Conservation (phyloP, 805 yeast genomes). For the Wickerhamomyces tratensis region DNA sequence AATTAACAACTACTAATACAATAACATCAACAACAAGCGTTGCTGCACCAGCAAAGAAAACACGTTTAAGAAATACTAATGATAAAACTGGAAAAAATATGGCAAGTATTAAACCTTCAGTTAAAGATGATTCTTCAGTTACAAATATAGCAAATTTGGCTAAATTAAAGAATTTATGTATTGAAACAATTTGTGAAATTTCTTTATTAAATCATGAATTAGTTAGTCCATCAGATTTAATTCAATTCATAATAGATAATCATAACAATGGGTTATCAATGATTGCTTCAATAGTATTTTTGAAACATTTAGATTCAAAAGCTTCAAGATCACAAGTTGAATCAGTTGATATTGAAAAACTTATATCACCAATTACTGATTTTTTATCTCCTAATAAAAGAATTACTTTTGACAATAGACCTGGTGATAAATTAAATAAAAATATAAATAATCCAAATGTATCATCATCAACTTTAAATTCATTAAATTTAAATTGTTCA, state of each 20-base stretch:
- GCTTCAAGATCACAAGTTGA: constrained; percentile 39
- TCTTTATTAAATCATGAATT: constrained; percentile 33
- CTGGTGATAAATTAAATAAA: constrained; percentile 46
- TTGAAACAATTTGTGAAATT: constrained; percentile 46
- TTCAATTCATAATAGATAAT: constrained; percentile 43
- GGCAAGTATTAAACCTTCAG: too few relatives aligned
- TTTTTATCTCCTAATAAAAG: constrained; percentile 20
- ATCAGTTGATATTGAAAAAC: constrained; percentile 50
- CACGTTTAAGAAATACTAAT: too few relatives aligned
- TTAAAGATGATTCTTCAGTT: too few relatives aligned
- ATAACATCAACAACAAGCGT: too few relatives aligned
- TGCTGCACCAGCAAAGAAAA: too few relatives aligned
- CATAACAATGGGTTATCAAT: constrained; percentile 33
- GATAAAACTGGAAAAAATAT: too few relatives aligned
- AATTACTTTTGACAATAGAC: constrained; percentile 33
- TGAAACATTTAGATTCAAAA: constrained; percentile 50
- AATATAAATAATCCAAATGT: constrained; percentile 24
- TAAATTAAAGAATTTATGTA: constrained; percentile 35
- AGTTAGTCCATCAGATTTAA: constrained; percentile 29
- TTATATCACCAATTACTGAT: constrained; percentile 68
- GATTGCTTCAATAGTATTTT: constrained; percentile 34
- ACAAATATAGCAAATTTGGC: too few relatives aligned
- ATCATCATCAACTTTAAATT: too few relatives aligned
- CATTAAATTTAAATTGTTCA: constrained; percentile 11
- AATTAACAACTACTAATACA: too few relatives aligned